Conservation (phyloP, 495 filamentous ascomycete genomes). For the Aspergillus bertholletiae region DNA sequence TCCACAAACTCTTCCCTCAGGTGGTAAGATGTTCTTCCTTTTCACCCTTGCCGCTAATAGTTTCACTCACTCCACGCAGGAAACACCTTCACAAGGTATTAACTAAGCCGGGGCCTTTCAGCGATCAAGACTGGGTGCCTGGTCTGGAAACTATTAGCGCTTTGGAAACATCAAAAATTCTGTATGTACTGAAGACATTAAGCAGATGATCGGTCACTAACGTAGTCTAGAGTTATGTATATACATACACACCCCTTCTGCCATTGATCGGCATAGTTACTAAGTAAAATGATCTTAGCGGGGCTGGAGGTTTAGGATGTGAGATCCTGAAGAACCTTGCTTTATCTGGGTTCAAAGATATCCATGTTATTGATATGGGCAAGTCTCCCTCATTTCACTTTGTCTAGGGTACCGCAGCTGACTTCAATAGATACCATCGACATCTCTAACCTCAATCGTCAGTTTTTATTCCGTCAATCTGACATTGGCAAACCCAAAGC, state of each 20-base stretch:
- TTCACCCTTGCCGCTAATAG: background rate
- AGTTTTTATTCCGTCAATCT: conserved; percentile 90
- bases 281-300: conserved; percentile 45
- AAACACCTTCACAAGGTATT: conserved; percentile 77
- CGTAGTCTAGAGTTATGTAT: conserved; percentile 32
- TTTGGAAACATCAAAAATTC: conserved; percentile 63
- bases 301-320: conserved; percentile 92
- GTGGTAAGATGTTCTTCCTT: conserved; percentile 14
- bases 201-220: conserved; percentile 29
- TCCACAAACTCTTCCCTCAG: conserved; percentile 12
- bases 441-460: conserved; percentile 95
- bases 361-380: conserved; percentile 99
- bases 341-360: conserved; percentile 91
- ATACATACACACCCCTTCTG: conserved; percentile 1
- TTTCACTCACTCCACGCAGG: conserved; percentile 45
- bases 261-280: background rate
- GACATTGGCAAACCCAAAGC: conserved; percentile 96
- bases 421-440: conserved; percentile 79
- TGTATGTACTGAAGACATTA: conserved; percentile 46
- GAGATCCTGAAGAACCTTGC: conserved; percentile 97
- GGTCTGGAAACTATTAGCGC: conserved; percentile 58
- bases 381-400: conserved; percentile 7
- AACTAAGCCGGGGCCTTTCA: conserved; percentile 71
- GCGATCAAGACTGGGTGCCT: conserved; percentile 63
- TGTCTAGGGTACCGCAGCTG: conserved; percentile 9